phyloP scores from a whole-genome alignment of 306 rosid species.

The Castanea mollissima region DNA sequence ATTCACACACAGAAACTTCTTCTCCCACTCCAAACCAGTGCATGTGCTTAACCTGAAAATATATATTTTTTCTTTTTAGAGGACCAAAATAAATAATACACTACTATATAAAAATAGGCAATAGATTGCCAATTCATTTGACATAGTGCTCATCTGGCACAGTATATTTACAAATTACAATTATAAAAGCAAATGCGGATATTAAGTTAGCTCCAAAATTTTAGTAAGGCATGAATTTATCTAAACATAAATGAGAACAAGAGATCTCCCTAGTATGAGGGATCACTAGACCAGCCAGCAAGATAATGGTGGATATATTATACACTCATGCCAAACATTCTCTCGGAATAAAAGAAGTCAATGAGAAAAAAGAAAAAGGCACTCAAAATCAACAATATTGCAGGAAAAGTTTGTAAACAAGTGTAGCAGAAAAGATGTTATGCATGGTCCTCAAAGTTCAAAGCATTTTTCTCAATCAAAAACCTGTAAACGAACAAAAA shows the following conservation, averaged over 20 bases:
- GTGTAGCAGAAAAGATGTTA: background rate
- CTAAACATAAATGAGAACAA: background rate
- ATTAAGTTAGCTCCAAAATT: background rate
- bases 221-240: background rate
- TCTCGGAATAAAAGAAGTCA: background rate
- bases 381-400: background rate
- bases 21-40: constrained; percentile 81
- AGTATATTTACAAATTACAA: constrained; percentile 1
- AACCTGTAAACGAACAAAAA: background rate
- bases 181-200: background rate
- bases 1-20: constrained; percentile 77
- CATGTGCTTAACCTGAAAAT: constrained; percentile 88
- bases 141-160: background rate
- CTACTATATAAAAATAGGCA: background rate
- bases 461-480: background rate
- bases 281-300: background rate
- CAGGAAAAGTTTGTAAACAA: background rate
- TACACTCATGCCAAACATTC: background rate
- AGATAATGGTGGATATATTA: background rate
- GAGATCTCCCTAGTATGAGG: background rate
- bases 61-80: no score
- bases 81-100: constrained; percentile 1
- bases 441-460: background rate
- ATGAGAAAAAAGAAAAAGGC: background rate
- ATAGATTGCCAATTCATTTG: background rate